Evolutionary conservation across 192 early-diverging fungal genomes (phyloP).

Genomic region (Coemansia sp.): DNA sequence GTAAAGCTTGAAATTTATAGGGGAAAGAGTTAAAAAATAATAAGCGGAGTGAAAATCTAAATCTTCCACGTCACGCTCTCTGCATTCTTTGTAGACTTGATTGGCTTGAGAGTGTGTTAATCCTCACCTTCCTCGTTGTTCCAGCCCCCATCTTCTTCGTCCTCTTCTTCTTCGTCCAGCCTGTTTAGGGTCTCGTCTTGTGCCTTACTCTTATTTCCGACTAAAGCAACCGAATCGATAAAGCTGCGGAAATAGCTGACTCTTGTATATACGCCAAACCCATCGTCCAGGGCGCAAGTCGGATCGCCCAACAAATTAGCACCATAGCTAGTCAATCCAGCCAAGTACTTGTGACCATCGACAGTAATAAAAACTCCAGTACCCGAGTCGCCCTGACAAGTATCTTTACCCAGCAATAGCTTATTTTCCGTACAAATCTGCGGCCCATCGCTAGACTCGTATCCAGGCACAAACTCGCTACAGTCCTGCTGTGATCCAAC

Average conservation of each 20-base stretch:
- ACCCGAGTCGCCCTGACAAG: constrained; percentile 55
- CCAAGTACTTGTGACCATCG: constrained; percentile 25
- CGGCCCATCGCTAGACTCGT: constrained; percentile 46
- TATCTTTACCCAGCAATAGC: constrained; percentile 39
- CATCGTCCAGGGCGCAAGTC: constrained; percentile 46
- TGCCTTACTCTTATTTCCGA: neutral
- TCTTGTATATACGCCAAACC: constrained; percentile 47
- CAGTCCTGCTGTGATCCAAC: constrained; percentile 30
- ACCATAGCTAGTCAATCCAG: constrained; percentile 53
- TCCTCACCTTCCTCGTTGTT: neutral
- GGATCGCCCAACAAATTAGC: constrained; percentile 38
- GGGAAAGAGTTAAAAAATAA: neutral
- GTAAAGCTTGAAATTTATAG: neutral
- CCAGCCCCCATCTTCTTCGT: neutral
- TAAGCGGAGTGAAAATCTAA: neutral
- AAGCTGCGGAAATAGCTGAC: constrained; percentile 39
- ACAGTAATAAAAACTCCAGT: constrained; percentile 35
- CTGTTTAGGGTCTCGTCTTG: neutral
- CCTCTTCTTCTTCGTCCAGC: neutral
- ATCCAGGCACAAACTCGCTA: constrained; percentile 30
- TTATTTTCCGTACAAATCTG: constrained; percentile 54
- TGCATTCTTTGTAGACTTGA: neutral
- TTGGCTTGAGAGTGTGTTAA: neutral
- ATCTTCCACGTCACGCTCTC: neutral
- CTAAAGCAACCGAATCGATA: constrained; percentile 17